Percentiles rank a stretch among this genome's conserved stretches.
phyloP scores from a whole-genome alignment of 805 yeast genomes.

The Tetrapisispora arboricola region DNA sequence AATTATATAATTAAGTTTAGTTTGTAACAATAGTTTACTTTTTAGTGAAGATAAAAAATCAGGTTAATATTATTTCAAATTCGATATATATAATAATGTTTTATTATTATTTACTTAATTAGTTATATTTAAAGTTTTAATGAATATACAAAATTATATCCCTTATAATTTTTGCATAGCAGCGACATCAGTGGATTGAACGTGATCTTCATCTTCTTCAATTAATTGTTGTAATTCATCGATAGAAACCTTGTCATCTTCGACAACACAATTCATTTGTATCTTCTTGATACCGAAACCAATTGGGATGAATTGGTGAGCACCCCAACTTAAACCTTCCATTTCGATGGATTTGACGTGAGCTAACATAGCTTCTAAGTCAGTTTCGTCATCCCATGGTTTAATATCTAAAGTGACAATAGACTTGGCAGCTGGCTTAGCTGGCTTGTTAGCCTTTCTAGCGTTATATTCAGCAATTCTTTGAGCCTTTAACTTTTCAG shows the following conservation, averaged over 20 bases:
- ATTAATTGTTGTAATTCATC: constrained; percentile 72
- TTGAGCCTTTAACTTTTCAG: constrained; percentile 94
- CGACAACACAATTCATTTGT: constrained; percentile 96
- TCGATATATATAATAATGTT: neutral
- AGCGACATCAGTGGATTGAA: constrained; percentile 97
- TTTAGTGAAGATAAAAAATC: too few relatives aligned
- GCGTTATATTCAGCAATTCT: constrained; percentile 97
- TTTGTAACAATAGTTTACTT: too few relatives aligned
- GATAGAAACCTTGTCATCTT: constrained; percentile 90
- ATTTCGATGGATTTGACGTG: constrained; percentile 73
- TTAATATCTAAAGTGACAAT: constrained; percentile 93
- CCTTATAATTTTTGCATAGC: constrained; percentile 95
- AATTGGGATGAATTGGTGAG: constrained; percentile 87
- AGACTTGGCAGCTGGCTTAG: constrained; percentile 98
- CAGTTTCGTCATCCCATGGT: constrained; percentile 99
- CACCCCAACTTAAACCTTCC: constrained; percentile 99
- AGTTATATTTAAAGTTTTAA: constrained; percentile 1
- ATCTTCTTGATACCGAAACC: constrained; percentile 99
- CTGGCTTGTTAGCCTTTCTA: constrained; percentile 93
- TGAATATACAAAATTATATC: constrained; percentile 3
- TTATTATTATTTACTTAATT: constrained; percentile 1
- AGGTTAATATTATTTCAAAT: too few relatives aligned
- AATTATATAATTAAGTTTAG: too few relatives aligned
- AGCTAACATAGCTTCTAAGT: constrained; percentile 78
- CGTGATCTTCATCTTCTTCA: constrained; percentile 95